phyloP scores from a whole-genome alignment of 164 flowering plant species.

The Kalanchoe fedtschenkoi region DNA sequence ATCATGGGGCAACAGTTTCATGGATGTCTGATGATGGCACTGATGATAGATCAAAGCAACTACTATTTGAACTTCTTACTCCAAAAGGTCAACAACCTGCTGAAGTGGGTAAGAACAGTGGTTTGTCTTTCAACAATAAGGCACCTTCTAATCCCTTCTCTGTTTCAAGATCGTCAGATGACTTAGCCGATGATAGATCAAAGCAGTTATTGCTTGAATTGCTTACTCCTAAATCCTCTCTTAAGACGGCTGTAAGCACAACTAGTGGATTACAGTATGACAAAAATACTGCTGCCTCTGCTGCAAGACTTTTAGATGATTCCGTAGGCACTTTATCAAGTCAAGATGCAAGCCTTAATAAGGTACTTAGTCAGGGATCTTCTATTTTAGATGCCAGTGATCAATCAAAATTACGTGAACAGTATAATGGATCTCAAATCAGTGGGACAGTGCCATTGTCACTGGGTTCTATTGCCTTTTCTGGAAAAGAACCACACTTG shows the following conservation, averaged over 20 bases:
- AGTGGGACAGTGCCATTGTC: slow-evolving; percentile 23
- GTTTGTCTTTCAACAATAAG: slow-evolving; percentile 26
- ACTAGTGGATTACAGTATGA: background rate
- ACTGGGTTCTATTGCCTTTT: slow-evolving; percentile 26
- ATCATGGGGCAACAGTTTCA: slow-evolving; percentile 32
- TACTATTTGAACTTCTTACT: slow-evolving; percentile 51
- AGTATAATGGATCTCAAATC: slow-evolving; percentile 17
- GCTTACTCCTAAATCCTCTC: slow-evolving; percentile 33
- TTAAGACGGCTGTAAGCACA: background rate
- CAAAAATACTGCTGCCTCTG: background rate
- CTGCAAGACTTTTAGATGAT: background rate
- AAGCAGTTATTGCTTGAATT: slow-evolving; percentile 45
- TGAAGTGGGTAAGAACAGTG: slow-evolving; percentile 21
- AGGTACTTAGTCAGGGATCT: slow-evolving; percentile 27
- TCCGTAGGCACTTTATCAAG: slow-evolving; percentile 27
- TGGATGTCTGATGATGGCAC: slow-evolving; percentile 42
- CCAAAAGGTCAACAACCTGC: slow-evolving; percentile 32
- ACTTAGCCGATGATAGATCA: slow-evolving; percentile 39
- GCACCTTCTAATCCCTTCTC: slow-evolving; percentile 34
- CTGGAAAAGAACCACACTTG: slow-evolving; percentile 19
- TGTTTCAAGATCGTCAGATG: slow-evolving; percentile 28
- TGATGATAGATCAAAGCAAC: slow-evolving; percentile 45
- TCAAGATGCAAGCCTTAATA: slow-evolving; percentile 27
- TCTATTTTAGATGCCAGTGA: slow-evolving; percentile 30
- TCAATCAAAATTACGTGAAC: slow-evolving; percentile 19